Conservation (phyloP, 371 early-diverging fungal genomes). For the Chytridium lagenaria region DNA sequence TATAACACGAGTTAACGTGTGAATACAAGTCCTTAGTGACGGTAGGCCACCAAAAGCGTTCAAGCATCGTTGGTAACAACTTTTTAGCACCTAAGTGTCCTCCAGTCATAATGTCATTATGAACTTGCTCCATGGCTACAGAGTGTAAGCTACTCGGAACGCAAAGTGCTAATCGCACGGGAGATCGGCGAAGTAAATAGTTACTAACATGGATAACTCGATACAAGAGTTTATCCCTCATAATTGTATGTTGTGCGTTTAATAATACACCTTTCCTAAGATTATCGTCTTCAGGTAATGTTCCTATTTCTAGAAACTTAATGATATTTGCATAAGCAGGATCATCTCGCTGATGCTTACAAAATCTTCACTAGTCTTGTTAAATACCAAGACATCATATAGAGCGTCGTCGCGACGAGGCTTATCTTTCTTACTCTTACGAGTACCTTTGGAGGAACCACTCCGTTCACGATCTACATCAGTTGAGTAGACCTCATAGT, state of each 20-base stretch:
- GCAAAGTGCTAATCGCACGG: slow-evolving; percentile 15
- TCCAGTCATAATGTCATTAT: slow-evolving; percentile 22
- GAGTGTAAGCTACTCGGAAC: slow-evolving; percentile 6
- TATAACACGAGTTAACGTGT: slow-evolving; percentile 7
- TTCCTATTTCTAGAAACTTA: neutral
- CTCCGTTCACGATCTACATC: neutral
- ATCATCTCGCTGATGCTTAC: neutral
- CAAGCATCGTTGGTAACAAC: neutral
- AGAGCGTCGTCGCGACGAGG: neutral
- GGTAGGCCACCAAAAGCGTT: slow-evolving; percentile 21
- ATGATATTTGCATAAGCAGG: neutral
- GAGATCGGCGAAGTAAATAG: neutral
- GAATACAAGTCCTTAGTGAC: slow-evolving; percentile 6
- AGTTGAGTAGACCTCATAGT: slow-evolving; percentile 12
- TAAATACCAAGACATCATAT: neutral
- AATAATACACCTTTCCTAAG: neutral
- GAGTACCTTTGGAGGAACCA: neutral
- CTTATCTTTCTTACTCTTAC: neutral
- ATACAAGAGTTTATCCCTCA: slow-evolving; percentile 8
- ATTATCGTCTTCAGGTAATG: neutral
- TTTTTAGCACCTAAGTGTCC: slow-evolving; percentile 16
- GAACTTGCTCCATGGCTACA: neutral
- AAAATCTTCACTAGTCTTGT: slow-evolving; percentile 18
- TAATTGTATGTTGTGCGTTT: slow-evolving; percentile 8
- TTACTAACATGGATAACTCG: neutral